phyloP scores from a whole-genome alignment of 176 grass and related monocot species.

The Stipa capillata region DNA sequence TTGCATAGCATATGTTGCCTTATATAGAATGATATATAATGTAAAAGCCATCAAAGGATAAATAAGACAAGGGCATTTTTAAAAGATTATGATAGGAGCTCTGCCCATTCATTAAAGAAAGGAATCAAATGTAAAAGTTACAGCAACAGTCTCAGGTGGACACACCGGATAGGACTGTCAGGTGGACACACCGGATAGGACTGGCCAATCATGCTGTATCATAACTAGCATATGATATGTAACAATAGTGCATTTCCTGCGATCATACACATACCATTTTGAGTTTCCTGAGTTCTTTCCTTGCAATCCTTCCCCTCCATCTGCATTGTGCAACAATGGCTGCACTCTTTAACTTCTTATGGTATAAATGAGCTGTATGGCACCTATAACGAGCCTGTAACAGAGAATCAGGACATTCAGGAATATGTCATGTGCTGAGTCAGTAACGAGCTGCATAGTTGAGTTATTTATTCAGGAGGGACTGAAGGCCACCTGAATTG shows the following conservation, averaged over 20 bases:
- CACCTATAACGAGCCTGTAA: conserved; percentile 78
- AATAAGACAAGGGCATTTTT: not conserved
- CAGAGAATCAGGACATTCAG: conserved; percentile 20
- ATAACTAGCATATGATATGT: not conserved
- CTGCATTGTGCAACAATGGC: conserved; percentile 89
- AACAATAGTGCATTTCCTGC: conserved; percentile 1
- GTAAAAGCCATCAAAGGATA: not conserved
- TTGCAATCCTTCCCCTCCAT: conserved; percentile 90
- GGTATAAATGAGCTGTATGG: conserved; percentile 63
- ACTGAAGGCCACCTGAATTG: conserved; percentile 59
- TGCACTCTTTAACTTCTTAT: conserved; percentile 68
- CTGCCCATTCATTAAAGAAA: not conserved
- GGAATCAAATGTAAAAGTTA: not conserved
- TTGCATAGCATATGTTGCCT: not conserved
- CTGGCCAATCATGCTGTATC: not conserved
- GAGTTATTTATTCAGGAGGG: conserved; percentile 13
- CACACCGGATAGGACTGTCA: not conserved
- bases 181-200: not conserved
- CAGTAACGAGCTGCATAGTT: not conserved
- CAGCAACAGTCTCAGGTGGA: not conserved
- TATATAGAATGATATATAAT: not conserved
- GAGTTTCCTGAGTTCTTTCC: conserved; percentile 90
- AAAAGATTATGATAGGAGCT: not conserved
- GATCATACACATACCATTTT: conserved; percentile 75
- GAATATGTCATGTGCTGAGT: not conserved